These are phyloP conservation scores for Rhodotorula babjevae DNA, from an alignment of 768 basidiomycete species.

Conservation along the genomic window DNA sequence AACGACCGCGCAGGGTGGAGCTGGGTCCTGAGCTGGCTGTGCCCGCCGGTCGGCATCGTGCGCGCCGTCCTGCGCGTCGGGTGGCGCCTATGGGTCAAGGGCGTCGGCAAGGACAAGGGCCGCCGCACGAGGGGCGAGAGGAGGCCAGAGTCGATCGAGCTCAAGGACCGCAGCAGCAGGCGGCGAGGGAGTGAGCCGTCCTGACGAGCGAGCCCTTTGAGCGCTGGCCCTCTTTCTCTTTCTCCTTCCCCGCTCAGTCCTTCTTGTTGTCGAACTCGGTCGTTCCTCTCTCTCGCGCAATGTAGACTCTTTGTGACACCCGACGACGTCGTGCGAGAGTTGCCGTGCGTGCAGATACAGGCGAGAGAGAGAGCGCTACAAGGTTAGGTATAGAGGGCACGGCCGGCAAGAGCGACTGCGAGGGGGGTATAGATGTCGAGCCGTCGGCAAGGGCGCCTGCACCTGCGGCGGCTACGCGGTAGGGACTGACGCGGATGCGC, in stretches of 20 bases:
- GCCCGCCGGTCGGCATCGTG: slow-evolving; percentile 51
- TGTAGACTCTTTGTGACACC: too few species aligned
- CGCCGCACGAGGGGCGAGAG: slow-evolving; percentile 41
- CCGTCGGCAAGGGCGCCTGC: too few species aligned
- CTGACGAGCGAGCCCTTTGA: neutral
- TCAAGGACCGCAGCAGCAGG: slow-evolving; percentile 39
- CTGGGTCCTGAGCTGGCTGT: slow-evolving; percentile 53
- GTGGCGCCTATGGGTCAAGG: slow-evolving; percentile 39
- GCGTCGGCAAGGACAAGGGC: slow-evolving; percentile 40
- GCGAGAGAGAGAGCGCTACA: too few species aligned
- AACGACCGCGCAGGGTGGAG: slow-evolving; percentile 49
- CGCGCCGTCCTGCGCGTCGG: slow-evolving; percentile 24
- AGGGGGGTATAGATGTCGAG: too few species aligned
- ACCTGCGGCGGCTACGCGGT: too few species aligned
- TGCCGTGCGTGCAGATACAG: too few species aligned
- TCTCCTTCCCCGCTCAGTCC: too few species aligned
- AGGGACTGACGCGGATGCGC: too few species aligned
- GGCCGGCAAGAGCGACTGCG: too few species aligned
- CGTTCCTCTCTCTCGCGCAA: too few species aligned
- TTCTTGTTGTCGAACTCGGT: neutral
- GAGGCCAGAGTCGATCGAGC: slow-evolving; percentile 39
- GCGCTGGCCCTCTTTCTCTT: neutral
- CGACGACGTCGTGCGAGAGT: too few species aligned
- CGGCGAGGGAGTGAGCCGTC: neutral
- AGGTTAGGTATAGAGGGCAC: too few species aligned